A percentile compares a stretch with the other conserved stretches of the same genome.
phyloP scores from a whole-genome alignment of 192 early-diverging fungal species.

The Phycomyces nitens region DNA sequence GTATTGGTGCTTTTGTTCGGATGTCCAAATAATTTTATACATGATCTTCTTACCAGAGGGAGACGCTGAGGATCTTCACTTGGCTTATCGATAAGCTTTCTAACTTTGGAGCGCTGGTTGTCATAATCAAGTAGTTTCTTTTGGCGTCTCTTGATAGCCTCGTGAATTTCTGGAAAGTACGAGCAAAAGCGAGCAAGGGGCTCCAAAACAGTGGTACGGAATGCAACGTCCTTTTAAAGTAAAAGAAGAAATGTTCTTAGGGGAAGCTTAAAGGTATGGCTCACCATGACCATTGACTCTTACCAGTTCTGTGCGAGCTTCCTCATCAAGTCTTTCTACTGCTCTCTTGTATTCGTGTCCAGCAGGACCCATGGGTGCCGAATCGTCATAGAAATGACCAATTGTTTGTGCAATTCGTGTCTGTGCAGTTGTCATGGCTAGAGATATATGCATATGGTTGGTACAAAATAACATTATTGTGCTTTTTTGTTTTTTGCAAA shows the following conservation, averaged over 20 bases:
- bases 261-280: too few relatives aligned
- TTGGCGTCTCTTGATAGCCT: conserved; percentile 84
- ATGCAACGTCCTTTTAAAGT: conserved; percentile 66
- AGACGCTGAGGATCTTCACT: conserved; percentile 65
- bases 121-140: conserved; percentile 93
- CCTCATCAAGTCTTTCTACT: conserved; percentile 75
- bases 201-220: conserved; percentile 82
- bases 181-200: conserved; percentile 82
- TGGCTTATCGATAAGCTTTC: conserved; percentile 82
- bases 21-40: not conserved
- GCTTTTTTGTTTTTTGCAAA: not conserved
- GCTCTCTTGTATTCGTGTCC: conserved; percentile 83
- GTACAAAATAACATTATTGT: too few relatives aligned
- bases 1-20: not conserved
- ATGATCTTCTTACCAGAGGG: conserved; percentile 45
- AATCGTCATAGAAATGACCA: conserved; percentile 86
- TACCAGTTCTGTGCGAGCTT: conserved; percentile 76
- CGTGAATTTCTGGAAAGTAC: conserved; percentile 92
- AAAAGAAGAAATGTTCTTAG: not conserved
- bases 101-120: conserved; percentile 59
- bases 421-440: conserved; percentile 86
- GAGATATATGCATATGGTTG: too few relatives aligned
- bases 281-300: too few relatives aligned
- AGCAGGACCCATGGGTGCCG: conserved; percentile 65
- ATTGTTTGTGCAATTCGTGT: conserved; percentile 81